Percentiles rank a stretch among this genome's conserved stretches.
Conservation (phyloP, 257 asterid genomes). For the Solanum dulcamara region DNA sequence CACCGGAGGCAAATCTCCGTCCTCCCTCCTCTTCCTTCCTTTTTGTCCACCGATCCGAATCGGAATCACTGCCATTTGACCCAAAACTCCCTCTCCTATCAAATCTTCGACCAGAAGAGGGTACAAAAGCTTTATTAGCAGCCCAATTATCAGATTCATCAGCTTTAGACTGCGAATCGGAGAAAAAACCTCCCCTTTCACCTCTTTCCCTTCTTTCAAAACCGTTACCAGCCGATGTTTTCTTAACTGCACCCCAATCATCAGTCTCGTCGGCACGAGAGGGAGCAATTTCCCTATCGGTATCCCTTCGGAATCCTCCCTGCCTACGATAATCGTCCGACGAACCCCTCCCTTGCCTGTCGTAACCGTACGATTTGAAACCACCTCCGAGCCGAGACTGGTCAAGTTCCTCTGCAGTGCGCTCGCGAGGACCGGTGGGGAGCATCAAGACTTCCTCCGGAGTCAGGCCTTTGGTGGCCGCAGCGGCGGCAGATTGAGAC, state of each 20-base stretch:
- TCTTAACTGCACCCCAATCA: slow-evolving; percentile 76
- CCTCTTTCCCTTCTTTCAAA: slow-evolving; percentile 77
- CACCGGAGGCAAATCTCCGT: background rate
- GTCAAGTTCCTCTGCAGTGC: slow-evolving; percentile 77
- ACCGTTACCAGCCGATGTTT: slow-evolving; percentile 27
- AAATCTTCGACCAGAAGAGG: slow-evolving; percentile 47
- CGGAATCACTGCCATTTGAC: slow-evolving; percentile 48
- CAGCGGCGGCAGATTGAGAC: slow-evolving; percentile 8
- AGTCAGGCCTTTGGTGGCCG: slow-evolving; percentile 27
- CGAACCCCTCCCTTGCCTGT: slow-evolving; percentile 27
- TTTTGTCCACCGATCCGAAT: slow-evolving; percentile 62
- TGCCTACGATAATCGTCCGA: slow-evolving; percentile 61
- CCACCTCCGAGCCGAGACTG: slow-evolving; percentile 58
- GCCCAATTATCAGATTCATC: slow-evolving; percentile 89
- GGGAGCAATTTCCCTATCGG: slow-evolving; percentile 33
- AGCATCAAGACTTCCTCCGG: slow-evolving; percentile 41
- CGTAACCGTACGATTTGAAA: slow-evolving; percentile 58
- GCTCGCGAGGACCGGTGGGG: slow-evolving; percentile 82
- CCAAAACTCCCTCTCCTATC: slow-evolving; percentile 65
- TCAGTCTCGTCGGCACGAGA: slow-evolving; percentile 92
- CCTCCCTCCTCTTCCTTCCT: slow-evolving; percentile 61
- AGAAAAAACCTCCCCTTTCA: slow-evolving; percentile 66
- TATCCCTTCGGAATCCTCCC: slow-evolving; percentile 53
- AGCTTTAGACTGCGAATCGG: slow-evolving; percentile 78
- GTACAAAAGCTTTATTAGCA: slow-evolving; percentile 56